Percentiles rank a stretch among this genome's conserved stretches.
phyloP scores from a whole-genome alignment of 139 green algal genomes.

The Nannochloris sp. region DNA sequence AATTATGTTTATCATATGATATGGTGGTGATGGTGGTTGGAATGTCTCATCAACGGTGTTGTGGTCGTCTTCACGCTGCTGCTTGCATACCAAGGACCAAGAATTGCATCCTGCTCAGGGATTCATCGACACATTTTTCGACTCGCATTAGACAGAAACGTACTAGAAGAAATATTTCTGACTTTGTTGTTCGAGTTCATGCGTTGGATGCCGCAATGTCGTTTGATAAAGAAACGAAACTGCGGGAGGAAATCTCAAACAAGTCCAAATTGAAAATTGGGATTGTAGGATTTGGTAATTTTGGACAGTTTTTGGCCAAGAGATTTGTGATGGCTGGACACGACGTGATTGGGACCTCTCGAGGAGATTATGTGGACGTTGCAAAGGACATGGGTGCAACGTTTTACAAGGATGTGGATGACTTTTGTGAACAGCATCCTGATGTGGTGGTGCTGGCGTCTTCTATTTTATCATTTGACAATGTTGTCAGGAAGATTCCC shows the following conservation, averaged over 20 bases:
- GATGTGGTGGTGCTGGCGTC: slow-evolving; percentile 90
- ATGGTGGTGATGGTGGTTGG: no score
- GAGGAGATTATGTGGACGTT: slow-evolving; percentile 56
- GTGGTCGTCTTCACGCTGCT: not conserved
- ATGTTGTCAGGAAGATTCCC: slow-evolving; percentile 67
- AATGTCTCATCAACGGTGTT: no score
- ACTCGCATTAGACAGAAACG: no score
- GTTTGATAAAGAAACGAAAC: slow-evolving; percentile 38
- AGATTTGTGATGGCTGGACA: slow-evolving; percentile 75
- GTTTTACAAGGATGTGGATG: slow-evolving; percentile 80
- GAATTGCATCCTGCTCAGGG: no score
- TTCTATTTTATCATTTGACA: slow-evolving; percentile 84
- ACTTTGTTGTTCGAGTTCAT: not conserved
- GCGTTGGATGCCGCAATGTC: slow-evolving; percentile 46
- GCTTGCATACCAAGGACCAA: no score
- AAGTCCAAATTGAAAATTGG: slow-evolving; percentile 69
- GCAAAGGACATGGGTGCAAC: slow-evolving; percentile 71
- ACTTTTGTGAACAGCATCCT: slow-evolving; percentile 96
- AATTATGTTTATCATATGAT: no score
- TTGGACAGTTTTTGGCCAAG: slow-evolving; percentile 95
- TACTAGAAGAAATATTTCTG: no score
- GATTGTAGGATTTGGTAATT: slow-evolving; percentile 96
- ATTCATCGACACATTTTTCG: no score
- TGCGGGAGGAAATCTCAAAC: slow-evolving; percentile 1
- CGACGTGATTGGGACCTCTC: slow-evolving; percentile 74